Conservation (phyloP, 1,284 basidiomycete genomes). For the Pseudomicrostroma phylloplanum region DNA sequence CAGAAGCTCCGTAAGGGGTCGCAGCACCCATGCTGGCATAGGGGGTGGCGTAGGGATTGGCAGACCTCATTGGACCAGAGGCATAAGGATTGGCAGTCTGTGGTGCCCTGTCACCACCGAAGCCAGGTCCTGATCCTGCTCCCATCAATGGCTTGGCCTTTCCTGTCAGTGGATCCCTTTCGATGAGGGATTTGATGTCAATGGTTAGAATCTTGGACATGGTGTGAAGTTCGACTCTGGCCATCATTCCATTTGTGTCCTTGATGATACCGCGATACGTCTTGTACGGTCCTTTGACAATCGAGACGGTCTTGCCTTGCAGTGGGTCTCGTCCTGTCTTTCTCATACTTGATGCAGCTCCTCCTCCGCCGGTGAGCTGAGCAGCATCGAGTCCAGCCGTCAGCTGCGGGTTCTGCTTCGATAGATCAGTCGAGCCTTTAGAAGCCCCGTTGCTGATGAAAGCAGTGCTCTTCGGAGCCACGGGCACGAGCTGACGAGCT, state of each 20-base stretch:
- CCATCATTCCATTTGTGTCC: conserved; percentile 81
- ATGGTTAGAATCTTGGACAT: conserved; percentile 85
- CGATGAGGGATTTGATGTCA: conserved; percentile 70
- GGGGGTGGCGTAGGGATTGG: conserved; percentile 7
- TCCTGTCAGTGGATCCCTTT: conserved; percentile 56
- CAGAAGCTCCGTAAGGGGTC: conserved; percentile 13
- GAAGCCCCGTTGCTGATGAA: conserved; percentile 26
- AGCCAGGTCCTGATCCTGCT: background rate
- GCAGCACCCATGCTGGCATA: conserved; percentile 7
- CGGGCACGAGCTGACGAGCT: conserved; percentile 45
- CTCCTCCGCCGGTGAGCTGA: conserved; percentile 58
- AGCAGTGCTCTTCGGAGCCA: conserved; percentile 65
- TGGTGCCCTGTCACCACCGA: background rate
- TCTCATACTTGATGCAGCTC: conserved; percentile 71
- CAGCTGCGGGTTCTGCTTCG: conserved; percentile 89
- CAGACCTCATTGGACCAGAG: background rate
- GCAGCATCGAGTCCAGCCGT: conserved; percentile 19
- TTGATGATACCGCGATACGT: conserved; percentile 88
- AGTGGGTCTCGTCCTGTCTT: conserved; percentile 71
- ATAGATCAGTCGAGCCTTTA: conserved; percentile 61
- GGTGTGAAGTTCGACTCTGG: conserved; percentile 84
- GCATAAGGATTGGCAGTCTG: conserved; percentile 1
- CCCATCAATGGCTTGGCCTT: conserved; percentile 25
- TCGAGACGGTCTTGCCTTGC: conserved; percentile 71
- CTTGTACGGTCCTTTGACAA: conserved; percentile 84